Evolutionary conservation across 495 filamentous ascomycete genomes (phyloP), one percentile per base, ranked within the genome.

Genomic region (Talaromyces nanjingensis): DNA sequence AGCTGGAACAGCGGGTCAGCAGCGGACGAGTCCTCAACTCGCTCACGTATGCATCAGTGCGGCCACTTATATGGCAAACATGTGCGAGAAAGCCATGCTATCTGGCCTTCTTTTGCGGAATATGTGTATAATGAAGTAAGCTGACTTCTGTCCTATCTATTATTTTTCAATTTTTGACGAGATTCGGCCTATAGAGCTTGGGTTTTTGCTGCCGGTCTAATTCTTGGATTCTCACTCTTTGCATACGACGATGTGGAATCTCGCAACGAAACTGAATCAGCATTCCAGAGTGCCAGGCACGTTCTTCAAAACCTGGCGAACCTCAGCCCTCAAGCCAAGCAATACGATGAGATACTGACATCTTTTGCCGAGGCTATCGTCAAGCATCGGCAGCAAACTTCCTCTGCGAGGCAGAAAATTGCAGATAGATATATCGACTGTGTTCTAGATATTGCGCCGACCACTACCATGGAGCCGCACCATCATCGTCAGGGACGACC

Each of bases 201-300:
- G 57, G 65, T 77, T 0, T 79, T 79, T 58, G 77, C 77, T 1
- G 75, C 77, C 49, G 77, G 72, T 1, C 62, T 79, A n/a, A 73
- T 77, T 1, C 68, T 77, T 6, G 77, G 77, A 33, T 79, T 78
- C 55, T 78, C 77, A 2, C 73, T 79, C 67, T 78, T 79, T 60
- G 72, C 72, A 5, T 70, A 75, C 31, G 71, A 72, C 14, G 59
- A 61, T 20, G 33, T 45, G 4, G 59, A 61, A n/a, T 45, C 59
- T 18, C 59, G 59, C 14, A 27, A n/a, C 25, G 59, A 61, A 8
- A 61, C 59, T 5, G 59, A 61, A 20, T 25, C 59, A 11, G 37
- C 34, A 24, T 61, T 61, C 14, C 59, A 61, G 18, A 61, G 59
- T 29, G 59, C 59, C 0, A 39, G 42, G 11, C 39, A 61, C 14